Base-by-base conservation (phyloP, 495 filamentous ascomycete species). In the Daldinia grandis region DNA sequence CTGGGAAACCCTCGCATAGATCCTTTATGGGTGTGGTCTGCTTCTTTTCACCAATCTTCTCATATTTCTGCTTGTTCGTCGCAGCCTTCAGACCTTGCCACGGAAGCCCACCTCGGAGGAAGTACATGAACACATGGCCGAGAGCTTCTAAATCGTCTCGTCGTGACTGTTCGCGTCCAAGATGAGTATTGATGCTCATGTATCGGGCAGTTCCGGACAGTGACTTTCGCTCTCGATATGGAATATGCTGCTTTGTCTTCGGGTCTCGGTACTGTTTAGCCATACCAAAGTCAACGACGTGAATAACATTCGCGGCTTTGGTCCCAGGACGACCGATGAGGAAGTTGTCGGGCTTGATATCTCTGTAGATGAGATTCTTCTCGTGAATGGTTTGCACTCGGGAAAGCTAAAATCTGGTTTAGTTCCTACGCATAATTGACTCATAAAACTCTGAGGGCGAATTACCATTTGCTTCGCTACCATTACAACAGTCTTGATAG, bases 31-130 rank as follows among this genome's bases (percentile, higher is more conserved):
- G 87, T 25, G 95, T 98, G 0, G 95, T 97, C 82, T 98, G 95
- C 83, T 99, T 99, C 91, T 98, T 98, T 83, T 99, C 96, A 31
- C 95, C 95, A 80, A 99, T 99, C 85, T 98, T 98, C 82, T 99
- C 95, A 73, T 99, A 99, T 83, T 99, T 99, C 78, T 99, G 95
- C 87, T 99, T 99, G 85, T 99, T 99, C 65, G 95, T 99, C 17
- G 96, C 96, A 78, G 95, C 95, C 84, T 98, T 98, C 75, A 99
- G 84, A 56, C 95, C 95, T 82, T 99, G 95, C 95, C 95, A 99
- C 19, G 95, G 95, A 64, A 99, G 86, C 58, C 96, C 96, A 64
- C 95, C 95, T 54, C 96, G 85, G 68, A 99, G 83, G 83, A 99
- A 99, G 83, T 99, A 99, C 92, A 99, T 95, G 84, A 99, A 99